Evolutionary conservation across 1,139 yeast genomes (phyloP), one percentile per base, ranked within the genome.

Genomic region (Yamadazyma atlantica): DNA sequence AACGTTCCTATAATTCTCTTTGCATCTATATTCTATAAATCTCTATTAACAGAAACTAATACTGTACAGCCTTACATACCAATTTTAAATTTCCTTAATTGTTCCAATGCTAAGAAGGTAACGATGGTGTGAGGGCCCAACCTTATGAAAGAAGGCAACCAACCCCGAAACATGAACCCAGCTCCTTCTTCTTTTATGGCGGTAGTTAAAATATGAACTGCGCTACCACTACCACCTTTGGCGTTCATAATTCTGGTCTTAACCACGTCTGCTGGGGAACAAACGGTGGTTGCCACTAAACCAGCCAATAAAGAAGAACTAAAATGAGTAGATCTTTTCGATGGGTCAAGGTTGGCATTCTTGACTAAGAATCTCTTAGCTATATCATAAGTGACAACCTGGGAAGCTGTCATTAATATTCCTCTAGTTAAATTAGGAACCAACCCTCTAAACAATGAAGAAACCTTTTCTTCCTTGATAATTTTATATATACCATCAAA

Each of bases 231-330:
- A 7, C 62, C 55, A 11, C 75, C 75, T 34, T 83, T 77, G 21
- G 78, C 66, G 50, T 85, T 83, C 96, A 88, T 88, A 43, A 87
- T 83, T 54, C 95, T 71, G 1, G 96, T 88, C 62, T 87, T 88
- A 36, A 88, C 83, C 8, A 88, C 96, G 60, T 88, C 96, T 8
- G 92, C 95, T 0, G 96, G 96, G 1, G 95, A 85, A 58, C 96
- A 88, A 15, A 86, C 85, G 0, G 96, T 88, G 1, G 96, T 87
- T 4, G 95, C 95, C 9, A 86, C 89, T 27, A 87, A 66, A 10
- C 95, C 95, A 0, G 95, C 95, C 45, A 84, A 57, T 42, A 86
- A 66, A 3, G 90, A 82, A 1, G 95, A 86, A 24, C 81, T 57
- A 54, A 88, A 86, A 58, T 87, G 95, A 2, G 95, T 86, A 0